Base-by-base conservation (phyloP, 352 stramenopile genomes). In the Phytophthora cajani region DNA sequence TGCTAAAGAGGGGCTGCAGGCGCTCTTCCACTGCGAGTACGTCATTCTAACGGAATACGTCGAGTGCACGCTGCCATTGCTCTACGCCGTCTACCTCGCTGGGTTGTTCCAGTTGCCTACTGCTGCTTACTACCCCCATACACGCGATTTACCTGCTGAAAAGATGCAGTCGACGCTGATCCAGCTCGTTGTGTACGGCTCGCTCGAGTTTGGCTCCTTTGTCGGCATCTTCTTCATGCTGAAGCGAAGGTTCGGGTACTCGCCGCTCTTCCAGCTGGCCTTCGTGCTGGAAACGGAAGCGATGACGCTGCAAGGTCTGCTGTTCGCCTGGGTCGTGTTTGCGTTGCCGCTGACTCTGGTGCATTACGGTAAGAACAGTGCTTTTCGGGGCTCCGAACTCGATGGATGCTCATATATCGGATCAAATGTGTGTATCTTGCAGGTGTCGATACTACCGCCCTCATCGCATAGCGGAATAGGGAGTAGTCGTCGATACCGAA, bases 281-380 rank as follows among this genome's bases (percentile, higher is more conserved):
- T 82, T 84, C 51, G 74, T 84, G 32, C 61, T 84, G 2, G 71
- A 84, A 58, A 76, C 44, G 4, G 68, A 81, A 25, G 25, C 17
- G 0, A 19, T 50, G 25, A 53, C 61, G 4, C 38, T 79, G 6
- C 74, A 81, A 16, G 46, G 62, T 21, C 46, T 52, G 0, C 19
- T 79, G 5, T 64, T 81, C 23, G 47, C 64, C 12, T 79, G 67
- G 71, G 47, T 73, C 33, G 64, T 62, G 1, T 77, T 64, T 47
- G 71, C 67, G 21, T 51, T 81, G 14, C 65, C 60, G 25, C 65
- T 75, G 7, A 73, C 63, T 0, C 51, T 81, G 5, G 23, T 63
- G 8, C 70, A 80, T 27, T 70, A 62, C n/a, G 74, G 70, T 76
- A 57, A 27, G 72, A 12, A 19, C 12, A 19, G 42, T 50, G 42